Percentiles rank a stretch among this genome's conserved stretches.
Evolutionary conservation across 1,139 yeast species (phyloP).

Genomic region (Hyphopichia burtonii): DNA sequence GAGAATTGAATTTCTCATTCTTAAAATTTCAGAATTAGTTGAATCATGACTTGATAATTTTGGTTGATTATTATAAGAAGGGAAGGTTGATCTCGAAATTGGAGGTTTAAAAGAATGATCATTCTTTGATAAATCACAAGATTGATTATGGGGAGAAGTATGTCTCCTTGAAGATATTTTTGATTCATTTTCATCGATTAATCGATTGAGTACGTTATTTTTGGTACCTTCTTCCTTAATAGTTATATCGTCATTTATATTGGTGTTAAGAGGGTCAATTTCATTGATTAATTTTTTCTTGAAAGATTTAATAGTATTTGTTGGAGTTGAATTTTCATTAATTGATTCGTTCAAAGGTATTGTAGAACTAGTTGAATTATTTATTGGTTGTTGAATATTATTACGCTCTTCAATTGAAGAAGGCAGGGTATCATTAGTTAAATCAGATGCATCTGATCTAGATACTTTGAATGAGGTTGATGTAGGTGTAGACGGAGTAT

Average conservation of each 20-base stretch:
- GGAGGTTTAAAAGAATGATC: conserved; percentile 7
- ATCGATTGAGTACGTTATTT: background rate
- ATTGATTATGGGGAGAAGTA: conserved; percentile 1
- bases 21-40: conserved; percentile 37
- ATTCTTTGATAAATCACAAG: no score
- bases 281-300: background rate
- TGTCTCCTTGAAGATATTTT: conserved; percentile 7
- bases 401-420: conserved; percentile 24
- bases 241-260: background rate
- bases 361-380: background rate
- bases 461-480: conserved; percentile 32
- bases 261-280: conserved; percentile 1
- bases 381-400: background rate
- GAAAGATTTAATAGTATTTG: background rate
- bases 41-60: conserved; percentile 15
- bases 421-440: conserved; percentile 36
- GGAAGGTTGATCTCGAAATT: conserved; percentile 19
- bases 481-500: conserved; percentile 32
- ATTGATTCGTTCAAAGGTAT: background rate
- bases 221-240: background rate
- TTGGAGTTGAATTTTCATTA: background rate
- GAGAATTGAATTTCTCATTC: conserved; percentile 42
- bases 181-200: conserved; percentile 5
- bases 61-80: conserved; percentile 11
- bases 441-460: conserved; percentile 21